phyloP scores from a whole-genome alignment of 257 asterid genomes.

The Cruciata laevipes region DNA sequence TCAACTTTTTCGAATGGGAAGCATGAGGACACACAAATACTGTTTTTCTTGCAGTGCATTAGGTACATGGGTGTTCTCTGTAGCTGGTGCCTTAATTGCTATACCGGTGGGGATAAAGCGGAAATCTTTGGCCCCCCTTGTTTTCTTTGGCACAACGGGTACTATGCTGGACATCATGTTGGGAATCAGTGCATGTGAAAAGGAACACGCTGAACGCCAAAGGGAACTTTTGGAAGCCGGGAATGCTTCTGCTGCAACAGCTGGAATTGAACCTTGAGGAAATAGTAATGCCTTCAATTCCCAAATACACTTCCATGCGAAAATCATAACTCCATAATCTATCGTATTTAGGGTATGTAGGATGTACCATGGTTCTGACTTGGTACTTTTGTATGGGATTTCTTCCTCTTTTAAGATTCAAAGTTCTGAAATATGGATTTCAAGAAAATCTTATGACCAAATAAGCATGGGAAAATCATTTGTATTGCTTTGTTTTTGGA shows the following conservation, averaged over 20 bases:
- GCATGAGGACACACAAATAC: neutral
- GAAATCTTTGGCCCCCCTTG: constrained; percentile 81
- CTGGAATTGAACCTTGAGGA: constrained; percentile 35
- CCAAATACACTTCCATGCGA: neutral
- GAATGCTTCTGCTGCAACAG: constrained; percentile 28
- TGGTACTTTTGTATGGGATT: too few relatives aligned
- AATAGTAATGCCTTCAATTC: neutral
- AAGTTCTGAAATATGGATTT: too few relatives aligned
- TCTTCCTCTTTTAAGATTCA: too few relatives aligned
- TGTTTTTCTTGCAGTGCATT: constrained; percentile 33
- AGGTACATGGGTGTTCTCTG: constrained; percentile 96
- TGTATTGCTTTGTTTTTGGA: too few relatives aligned
- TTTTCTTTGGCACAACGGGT: constrained; percentile 93
- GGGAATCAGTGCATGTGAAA: constrained; percentile 89
- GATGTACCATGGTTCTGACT: too few relatives aligned
- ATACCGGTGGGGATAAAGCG: constrained; percentile 91
- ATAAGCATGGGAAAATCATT: too few relatives aligned
- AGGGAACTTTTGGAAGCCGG: constrained; percentile 74
- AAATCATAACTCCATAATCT: neutral
- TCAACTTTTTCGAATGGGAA: constrained; percentile 7
- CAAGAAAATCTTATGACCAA: too few relatives aligned
- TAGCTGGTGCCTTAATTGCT: constrained; percentile 83
- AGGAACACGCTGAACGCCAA: constrained; percentile 88
- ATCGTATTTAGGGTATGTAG: too few relatives aligned
- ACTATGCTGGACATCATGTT: constrained; percentile 92